Conservation (phyloP, 305 asterid species). For the Salvia sclarea region DNA sequence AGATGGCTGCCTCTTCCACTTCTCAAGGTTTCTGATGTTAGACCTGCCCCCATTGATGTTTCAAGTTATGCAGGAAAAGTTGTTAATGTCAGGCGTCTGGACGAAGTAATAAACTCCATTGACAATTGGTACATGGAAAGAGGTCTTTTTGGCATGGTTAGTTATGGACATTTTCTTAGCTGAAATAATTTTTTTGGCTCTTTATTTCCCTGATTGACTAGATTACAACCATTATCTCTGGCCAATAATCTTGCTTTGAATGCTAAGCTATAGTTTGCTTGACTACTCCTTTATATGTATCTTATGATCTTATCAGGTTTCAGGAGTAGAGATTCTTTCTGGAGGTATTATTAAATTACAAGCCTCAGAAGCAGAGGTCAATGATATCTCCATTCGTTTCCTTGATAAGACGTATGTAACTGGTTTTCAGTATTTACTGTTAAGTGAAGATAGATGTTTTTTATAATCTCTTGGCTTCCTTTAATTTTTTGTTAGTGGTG, state of each 20-base stretch:
- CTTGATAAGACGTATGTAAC: constrained; percentile 85
- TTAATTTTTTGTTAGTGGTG: constrained; percentile 61
- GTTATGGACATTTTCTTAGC: constrained; percentile 32
- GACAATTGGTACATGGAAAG: constrained; percentile 97
- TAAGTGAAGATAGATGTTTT: not conserved
- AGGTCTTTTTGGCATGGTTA: constrained; percentile 96
- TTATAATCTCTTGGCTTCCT: constrained; percentile 26
- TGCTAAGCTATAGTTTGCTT: constrained; percentile 18
- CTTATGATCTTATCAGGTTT: constrained; percentile 64
- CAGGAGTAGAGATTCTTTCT: constrained; percentile 88
- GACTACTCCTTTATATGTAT: constrained; percentile 16
- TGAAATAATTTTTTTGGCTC: not conserved
- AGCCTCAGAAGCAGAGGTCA: constrained; percentile 96
- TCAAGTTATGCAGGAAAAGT: constrained; percentile 89
- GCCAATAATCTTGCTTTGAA: not conserved
- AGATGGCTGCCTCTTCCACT: constrained; percentile 1
- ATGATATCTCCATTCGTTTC: constrained; percentile 75
- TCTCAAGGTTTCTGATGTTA: constrained; percentile 41
- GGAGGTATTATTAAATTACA: constrained; percentile 89
- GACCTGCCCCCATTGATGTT: constrained; percentile 44
- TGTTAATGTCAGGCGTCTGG: constrained; percentile 81
- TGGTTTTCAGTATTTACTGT: constrained; percentile 23
- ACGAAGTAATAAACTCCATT: constrained; percentile 84
- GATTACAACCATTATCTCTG: not conserved
- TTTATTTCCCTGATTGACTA: not conserved